Conservation (phyloP, 2,329 filamentous ascomycete species). For the Pseudofabraea citricarpa region DNA sequence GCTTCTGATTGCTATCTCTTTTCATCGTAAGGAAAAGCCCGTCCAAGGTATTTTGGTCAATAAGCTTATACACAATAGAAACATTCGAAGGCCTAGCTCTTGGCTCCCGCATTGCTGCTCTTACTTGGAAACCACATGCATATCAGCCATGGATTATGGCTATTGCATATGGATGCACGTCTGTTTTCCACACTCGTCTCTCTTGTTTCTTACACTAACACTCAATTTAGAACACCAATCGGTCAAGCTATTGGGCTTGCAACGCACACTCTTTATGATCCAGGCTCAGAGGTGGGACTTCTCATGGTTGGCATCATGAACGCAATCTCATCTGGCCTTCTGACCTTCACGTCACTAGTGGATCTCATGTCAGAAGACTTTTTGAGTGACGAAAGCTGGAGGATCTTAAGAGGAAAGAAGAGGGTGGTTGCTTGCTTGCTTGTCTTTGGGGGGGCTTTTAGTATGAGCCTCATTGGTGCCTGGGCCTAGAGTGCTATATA, state of each 20-base stretch:
- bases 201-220: not conserved
- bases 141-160: slow-evolving; percentile 74
- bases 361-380: slow-evolving; percentile 81
- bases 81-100: slow-evolving; percentile 81
- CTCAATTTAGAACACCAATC: slow-evolving; percentile 53
- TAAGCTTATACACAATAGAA: too few species aligned
- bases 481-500: slow-evolving; percentile 37
- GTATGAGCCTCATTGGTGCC: slow-evolving; percentile 61
- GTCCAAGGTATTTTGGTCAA: too few species aligned
- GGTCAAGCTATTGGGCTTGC: slow-evolving; percentile 75
- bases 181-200: not conserved
- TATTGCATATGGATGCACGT: slow-evolving; percentile 62
- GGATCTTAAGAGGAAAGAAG: slow-evolving; percentile 46
- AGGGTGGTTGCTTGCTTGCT: slow-evolving; percentile 54
- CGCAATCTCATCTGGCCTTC: slow-evolving; percentile 69
- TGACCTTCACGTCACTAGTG: slow-evolving; percentile 75
- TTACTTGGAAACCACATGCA: slow-evolving; percentile 69
- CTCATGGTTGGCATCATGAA: slow-evolving; percentile 81
- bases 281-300: slow-evolving; percentile 65
- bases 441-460: slow-evolving; percentile 50
- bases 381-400: slow-evolving; percentile 61
- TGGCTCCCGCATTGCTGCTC: slow-evolving; percentile 73
- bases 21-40: slow-evolving; percentile 59
- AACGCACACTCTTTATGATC: slow-evolving; percentile 72
- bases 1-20: slow-evolving; percentile 73